Evolutionary conservation across 2,329 filamentous ascomycete species (phyloP).

Genomic region (Ascosphaera aggregata): DNA sequence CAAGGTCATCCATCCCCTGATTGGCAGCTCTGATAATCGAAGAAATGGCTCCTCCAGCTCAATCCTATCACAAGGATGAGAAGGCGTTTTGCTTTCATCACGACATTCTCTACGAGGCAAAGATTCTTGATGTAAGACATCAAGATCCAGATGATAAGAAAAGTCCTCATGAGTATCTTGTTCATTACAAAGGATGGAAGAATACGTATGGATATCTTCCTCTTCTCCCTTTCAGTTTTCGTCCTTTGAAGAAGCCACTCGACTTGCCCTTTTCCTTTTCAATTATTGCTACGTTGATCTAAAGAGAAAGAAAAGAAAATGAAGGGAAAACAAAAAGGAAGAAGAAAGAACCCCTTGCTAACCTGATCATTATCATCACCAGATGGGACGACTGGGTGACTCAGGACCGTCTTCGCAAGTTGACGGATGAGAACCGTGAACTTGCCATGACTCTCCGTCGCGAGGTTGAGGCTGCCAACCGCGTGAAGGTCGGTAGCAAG

Average conservation of each 20-base stretch:
- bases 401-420: conserved; percentile 78
- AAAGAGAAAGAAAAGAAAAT: conserved; percentile 3
- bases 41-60: conserved; percentile 38
- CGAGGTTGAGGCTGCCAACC: conserved; percentile 16
- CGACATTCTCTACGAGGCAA: conserved; percentile 92
- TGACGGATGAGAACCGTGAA: conserved; percentile 85
- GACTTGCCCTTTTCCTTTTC: not conserved
- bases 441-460: conserved; percentile 35
- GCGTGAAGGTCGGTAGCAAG: conserved; percentile 13
- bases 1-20: too few relatives aligned
- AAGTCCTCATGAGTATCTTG: conserved; percentile 62
- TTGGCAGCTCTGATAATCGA: too few relatives aligned
- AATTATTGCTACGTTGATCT: conserved; percentile 3
- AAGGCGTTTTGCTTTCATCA: conserved; percentile 92
- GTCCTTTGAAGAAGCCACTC: not conserved
- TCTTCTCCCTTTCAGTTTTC: not conserved
- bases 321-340: conserved; percentile 3
- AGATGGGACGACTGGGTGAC: conserved; percentile 98
- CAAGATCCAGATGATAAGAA: conserved; percentile 41
- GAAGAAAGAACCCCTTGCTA: too few relatives aligned
- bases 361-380: too few relatives aligned
- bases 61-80: conserved; percentile 53
- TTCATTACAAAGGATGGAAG: conserved; percentile 99
- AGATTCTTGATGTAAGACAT: conserved; percentile 58
- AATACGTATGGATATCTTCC: conserved; percentile 43